phyloP scores from a whole-genome alignment of 2,329 filamentous ascomycete genomes.

The Aspergillus clavatus region DNA sequence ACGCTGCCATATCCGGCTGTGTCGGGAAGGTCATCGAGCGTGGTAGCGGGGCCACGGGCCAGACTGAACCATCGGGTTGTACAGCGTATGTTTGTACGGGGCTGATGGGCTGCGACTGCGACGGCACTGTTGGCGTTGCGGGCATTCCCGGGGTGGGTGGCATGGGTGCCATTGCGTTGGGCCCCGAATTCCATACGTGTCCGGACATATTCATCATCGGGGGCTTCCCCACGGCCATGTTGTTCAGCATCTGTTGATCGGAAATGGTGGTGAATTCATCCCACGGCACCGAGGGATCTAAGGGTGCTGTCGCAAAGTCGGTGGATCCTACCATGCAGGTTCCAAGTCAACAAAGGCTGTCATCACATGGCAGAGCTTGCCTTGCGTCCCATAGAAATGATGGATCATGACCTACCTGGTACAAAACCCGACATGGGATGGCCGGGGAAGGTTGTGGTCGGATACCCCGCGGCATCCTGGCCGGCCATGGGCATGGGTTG shows the following conservation, averaged over 20 bases:
- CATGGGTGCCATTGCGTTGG: constrained; percentile 24
- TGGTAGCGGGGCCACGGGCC: constrained; percentile 28
- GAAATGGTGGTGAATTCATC: constrained; percentile 36
- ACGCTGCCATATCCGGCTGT: constrained; percentile 27
- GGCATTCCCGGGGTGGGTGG: constrained; percentile 27
- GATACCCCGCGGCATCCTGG: constrained; percentile 33
- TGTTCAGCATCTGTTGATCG: constrained; percentile 33
- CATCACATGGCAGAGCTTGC: constrained; percentile 3
- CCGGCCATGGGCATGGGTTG: constrained; percentile 31
- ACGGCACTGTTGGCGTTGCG: constrained; percentile 27
- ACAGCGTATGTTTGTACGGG: constrained; percentile 28
- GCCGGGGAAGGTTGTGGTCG: constrained; percentile 26
- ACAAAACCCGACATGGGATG: constrained; percentile 33
- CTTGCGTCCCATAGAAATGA: background rate
- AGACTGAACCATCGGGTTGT: constrained; percentile 34
- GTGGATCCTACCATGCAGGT: constrained; percentile 21
- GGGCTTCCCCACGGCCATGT: constrained; percentile 26
- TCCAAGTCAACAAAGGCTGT: constrained; percentile 20
- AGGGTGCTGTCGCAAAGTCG: constrained; percentile 28
- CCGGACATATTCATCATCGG: constrained; percentile 33
- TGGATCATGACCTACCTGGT: constrained; percentile 29
- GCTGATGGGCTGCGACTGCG: constrained; percentile 29
- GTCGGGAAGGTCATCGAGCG: constrained; percentile 34
- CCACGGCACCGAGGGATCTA: constrained; percentile 35
- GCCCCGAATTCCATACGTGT: constrained; percentile 28